A percentile compares a stretch with the other conserved stretches of the same genome.
phyloP scores from a whole-genome alignment of 129 eudicot genomes.

The Deinandra increscens region DNA sequence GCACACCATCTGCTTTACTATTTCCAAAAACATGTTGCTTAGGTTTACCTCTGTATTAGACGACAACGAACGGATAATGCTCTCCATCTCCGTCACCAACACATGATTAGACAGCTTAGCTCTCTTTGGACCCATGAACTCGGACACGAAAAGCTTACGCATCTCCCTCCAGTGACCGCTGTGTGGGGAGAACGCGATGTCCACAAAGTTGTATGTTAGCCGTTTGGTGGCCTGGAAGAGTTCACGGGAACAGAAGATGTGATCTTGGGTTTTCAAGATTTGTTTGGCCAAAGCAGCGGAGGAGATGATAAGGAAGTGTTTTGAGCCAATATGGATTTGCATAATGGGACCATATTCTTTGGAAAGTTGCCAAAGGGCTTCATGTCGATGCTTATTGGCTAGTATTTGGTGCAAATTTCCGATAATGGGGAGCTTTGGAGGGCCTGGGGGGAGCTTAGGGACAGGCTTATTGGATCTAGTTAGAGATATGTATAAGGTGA shows the following conservation, averaged over 20 bases:
- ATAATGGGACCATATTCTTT: constrained; percentile 23
- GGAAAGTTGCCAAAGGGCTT: constrained; percentile 22
- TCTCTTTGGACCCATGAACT: constrained; percentile 25
- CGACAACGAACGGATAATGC: background rate
- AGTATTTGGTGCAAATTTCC: constrained; percentile 27
- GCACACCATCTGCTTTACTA: constrained; percentile 2
- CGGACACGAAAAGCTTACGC: constrained; percentile 24
- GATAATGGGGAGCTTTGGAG: constrained; percentile 12
- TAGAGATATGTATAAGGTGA: background rate
- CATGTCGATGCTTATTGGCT: constrained; percentile 12
- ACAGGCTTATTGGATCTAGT: background rate
- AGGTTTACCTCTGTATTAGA: constrained; percentile 9
- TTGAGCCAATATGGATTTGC: background rate
- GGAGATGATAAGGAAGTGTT: too few species aligned
- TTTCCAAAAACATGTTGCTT: background rate
- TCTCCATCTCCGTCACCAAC: constrained; percentile 17
- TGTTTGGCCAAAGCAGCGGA: too few species aligned
- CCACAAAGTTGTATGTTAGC: too few species aligned
- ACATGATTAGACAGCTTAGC: background rate
- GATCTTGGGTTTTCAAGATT: too few species aligned
- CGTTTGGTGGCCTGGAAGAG: too few species aligned
- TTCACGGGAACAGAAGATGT: too few species aligned
- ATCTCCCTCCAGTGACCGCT: too few species aligned
- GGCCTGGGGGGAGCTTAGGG: too few species aligned
- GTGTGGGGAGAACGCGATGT: too few species aligned